These are phyloP conservation scores for Yamadazyma trypodendri DNA, from an alignment of 1,139 yeast genomes.

Conservation along the genomic window DNA sequence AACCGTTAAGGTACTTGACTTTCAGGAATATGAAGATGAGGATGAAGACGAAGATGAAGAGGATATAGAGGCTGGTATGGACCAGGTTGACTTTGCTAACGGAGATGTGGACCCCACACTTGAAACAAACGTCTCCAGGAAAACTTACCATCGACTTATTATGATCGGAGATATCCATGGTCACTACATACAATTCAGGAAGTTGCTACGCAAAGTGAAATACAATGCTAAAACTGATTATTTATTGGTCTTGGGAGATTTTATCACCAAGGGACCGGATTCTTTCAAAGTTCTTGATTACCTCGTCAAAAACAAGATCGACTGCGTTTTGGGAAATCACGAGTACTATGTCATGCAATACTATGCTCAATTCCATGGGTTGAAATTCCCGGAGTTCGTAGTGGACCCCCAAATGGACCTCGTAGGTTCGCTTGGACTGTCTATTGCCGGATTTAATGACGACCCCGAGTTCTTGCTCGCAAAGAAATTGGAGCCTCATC, in stretches of 20 bases:
- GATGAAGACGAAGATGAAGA: conserved; percentile 3
- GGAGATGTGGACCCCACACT: too few relatives aligned
- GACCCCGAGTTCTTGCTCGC: conserved; percentile 66
- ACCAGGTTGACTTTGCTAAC: too few relatives aligned
- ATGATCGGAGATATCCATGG: conserved; percentile 92
- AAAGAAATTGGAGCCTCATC: conserved; percentile 55
- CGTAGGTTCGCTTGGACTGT: neutral
- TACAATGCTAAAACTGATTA: conserved; percentile 52
- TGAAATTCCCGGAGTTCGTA: conserved; percentile 31
- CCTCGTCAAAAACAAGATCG: conserved; percentile 57
- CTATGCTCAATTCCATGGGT: conserved; percentile 58
- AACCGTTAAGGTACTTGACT: neutral
- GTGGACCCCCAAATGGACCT: conserved; percentile 2
- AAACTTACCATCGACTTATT: conserved; percentile 47
- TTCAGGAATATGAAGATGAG: neutral
- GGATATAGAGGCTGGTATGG: too few relatives aligned
- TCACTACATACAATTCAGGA: conserved; percentile 52
- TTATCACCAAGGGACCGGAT: conserved; percentile 80
- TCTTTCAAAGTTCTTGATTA: conserved; percentile 68
- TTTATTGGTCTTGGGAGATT: conserved; percentile 79
- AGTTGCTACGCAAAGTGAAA: conserved; percentile 46
- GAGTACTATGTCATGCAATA: conserved; percentile 65
- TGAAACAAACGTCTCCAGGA: conserved; percentile 2
- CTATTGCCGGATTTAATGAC: conserved; percentile 29
- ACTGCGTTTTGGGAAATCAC: conserved; percentile 87